Evolutionary conservation across 2,329 filamentous ascomycete genomes (phyloP), one percentile per base, ranked within the genome.

Genomic region (Aspergillus latus): DNA sequence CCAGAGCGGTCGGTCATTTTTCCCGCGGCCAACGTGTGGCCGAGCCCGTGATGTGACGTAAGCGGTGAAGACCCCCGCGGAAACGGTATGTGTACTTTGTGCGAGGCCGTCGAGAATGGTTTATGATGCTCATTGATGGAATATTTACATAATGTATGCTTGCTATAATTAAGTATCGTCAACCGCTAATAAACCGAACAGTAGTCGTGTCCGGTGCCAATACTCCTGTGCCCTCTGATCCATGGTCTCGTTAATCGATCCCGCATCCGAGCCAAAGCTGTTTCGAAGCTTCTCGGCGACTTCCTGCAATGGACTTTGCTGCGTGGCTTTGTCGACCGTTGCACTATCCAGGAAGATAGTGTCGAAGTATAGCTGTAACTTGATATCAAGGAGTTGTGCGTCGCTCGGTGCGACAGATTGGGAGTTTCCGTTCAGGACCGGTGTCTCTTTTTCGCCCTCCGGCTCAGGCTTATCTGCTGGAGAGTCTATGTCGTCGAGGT

Each of bases 141-240:
- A 47, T 48, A 52, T 44, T 29, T 48, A 36, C 43, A 45, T 50
- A 21, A 59, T 47, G 37, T n/a, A 50, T 34, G 16, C 28, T 42
- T 11, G 16, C 11, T 30, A 21, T 21, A 21, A 21, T 32, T 52
- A 51, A 29, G 49, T 55, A 8, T 34, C 4, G n/a, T 59, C 65
- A 53, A 55, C 54, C 4, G 80, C 80, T 61, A 97, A 74, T 55
- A 96, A 76, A 2, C 89, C 91, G 74, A 97, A 96, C 28, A 97
- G 73, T 60, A 97, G 73, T 70, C 84, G 87, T 9, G 89, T 94
- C 66, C 88, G 85, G 76, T 88, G 90, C 85, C 90, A 94, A 72
- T 94, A 95, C 50, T 92, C 90, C 45, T 81, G 78, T 5, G 90
- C 84, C 13, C 80, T 77, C 72, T 87, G 88, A 62, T 69, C 73